Evolutionary conservation across 352 stramenopile genomes (phyloP).

Genomic region (Pilasporangium apinafurcum): DNA sequence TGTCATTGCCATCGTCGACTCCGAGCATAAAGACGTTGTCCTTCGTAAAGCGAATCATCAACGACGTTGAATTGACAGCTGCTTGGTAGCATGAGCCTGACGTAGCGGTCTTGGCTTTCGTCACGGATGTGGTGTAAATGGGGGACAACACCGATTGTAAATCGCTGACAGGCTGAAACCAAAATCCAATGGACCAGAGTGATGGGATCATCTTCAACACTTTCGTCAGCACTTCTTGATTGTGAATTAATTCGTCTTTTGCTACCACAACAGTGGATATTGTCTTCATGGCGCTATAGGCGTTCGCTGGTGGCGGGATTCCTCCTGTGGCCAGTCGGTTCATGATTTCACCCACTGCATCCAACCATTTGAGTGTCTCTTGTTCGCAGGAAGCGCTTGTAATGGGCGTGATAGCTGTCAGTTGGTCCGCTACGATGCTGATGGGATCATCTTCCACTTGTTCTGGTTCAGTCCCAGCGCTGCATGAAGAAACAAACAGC

Average conservation of each 20-base stretch:
- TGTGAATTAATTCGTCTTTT: slow-evolving; percentile 9
- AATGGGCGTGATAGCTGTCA: slow-evolving; percentile 20
- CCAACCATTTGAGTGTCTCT: slow-evolving; percentile 21
- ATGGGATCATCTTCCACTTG: slow-evolving; percentile 16
- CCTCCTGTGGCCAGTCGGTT: slow-evolving; percentile 30
- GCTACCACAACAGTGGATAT: slow-evolving; percentile 20
- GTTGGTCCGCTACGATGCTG: slow-evolving; percentile 20
- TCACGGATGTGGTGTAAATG: slow-evolving; percentile 19
- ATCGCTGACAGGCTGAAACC: slow-evolving; percentile 28
- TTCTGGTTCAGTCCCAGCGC: no score
- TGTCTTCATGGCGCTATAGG: slow-evolving; percentile 20
- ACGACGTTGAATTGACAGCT: slow-evolving; percentile 42
- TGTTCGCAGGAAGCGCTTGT: slow-evolving; percentile 11
- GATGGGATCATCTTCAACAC: slow-evolving; percentile 28
- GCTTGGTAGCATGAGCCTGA: slow-evolving; percentile 27
- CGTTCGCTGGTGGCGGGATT: slow-evolving; percentile 19
- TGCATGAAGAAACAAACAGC: no score
- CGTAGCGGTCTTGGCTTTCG: slow-evolving; percentile 18
- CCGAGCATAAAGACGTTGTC: slow-evolving; percentile 47
- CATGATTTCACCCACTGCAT: slow-evolving; percentile 33
- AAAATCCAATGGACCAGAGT: slow-evolving; percentile 47
- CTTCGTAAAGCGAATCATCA: slow-evolving; percentile 63
- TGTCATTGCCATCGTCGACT: slow-evolving; percentile 24
- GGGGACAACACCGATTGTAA: slow-evolving; percentile 26
- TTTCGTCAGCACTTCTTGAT: slow-evolving; percentile 19